Evolutionary conservation across 2,329 filamentous ascomycete genomes (phyloP).

Genomic region (Phialocephala sp.): DNA sequence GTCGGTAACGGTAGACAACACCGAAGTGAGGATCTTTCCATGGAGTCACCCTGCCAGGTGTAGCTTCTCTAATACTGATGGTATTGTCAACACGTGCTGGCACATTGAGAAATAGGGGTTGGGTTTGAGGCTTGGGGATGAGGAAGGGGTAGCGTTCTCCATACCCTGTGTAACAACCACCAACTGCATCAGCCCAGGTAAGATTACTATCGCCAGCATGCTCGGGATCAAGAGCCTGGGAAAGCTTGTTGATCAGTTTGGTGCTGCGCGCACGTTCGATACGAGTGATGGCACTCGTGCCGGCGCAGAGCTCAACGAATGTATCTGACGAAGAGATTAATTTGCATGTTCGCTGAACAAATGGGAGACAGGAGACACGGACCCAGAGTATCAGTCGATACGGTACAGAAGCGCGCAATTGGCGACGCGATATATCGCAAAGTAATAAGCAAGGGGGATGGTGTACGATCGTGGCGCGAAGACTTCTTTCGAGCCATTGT

Average conservation of each 20-base stretch:
- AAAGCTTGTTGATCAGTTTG: conserved; percentile 12
- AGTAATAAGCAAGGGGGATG: background rate
- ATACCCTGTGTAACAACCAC: conserved; percentile 22
- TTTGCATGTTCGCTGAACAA: background rate
- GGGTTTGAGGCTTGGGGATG: background rate
- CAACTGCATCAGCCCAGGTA: conserved; percentile 28
- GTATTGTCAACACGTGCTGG: background rate
- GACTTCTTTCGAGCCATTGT: conserved; percentile 1
- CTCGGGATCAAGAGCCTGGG: conserved; percentile 2
- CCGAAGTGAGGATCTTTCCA: conserved; percentile 27
- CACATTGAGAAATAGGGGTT: background rate
- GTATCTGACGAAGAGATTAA: conserved; percentile 10
- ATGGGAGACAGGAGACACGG: background rate
- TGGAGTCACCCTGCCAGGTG: conserved; percentile 9
- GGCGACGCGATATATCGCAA: background rate
- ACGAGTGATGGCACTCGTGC: conserved; percentile 17
- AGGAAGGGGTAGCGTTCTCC: background rate
- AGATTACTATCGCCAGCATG: background rate
- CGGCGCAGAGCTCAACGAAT: conserved; percentile 25
- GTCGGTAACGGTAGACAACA: conserved; percentile 25
- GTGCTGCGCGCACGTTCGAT: conserved; percentile 14
- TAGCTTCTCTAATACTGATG: conserved; percentile 2
- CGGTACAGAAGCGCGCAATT: background rate
- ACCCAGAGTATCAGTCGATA: conserved; percentile 8
- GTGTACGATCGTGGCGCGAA: background rate